Percentiles rank a stretch among this genome's conserved stretches.
phyloP scores from a whole-genome alignment of 345 rosid species.

The Aurinia saxatilis region DNA sequence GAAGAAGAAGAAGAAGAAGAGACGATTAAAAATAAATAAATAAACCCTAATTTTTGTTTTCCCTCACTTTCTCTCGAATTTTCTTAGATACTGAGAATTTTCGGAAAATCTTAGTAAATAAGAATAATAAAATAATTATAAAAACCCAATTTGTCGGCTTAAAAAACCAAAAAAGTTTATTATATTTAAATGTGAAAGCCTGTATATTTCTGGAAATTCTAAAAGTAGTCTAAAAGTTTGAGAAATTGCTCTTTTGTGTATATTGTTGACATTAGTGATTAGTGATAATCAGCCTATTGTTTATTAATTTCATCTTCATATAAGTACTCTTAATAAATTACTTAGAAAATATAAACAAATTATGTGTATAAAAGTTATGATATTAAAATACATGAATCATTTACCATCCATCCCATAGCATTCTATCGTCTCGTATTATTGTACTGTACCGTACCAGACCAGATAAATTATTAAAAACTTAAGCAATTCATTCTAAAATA shows the following conservation, averaged over 20 bases:
- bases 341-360: too few species aligned
- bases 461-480: too few species aligned
- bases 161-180: not conserved
- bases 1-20: too few species aligned
- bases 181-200: not conserved
- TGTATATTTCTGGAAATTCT: not conserved
- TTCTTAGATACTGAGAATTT: not conserved
- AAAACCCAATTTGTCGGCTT: slow-evolving; percentile 13
- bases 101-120: not conserved
- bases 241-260: not conserved
- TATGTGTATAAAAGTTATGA: too few species aligned
- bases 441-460: too few species aligned
- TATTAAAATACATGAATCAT: too few species aligned
- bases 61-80: slow-evolving; percentile 15
- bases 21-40: not conserved
- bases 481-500: too few species aligned
- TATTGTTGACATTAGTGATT: not conserved
- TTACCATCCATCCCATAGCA: too few species aligned
- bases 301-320: too few species aligned
- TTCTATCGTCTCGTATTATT: too few species aligned
- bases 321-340: too few species aligned
- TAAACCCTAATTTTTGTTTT: slow-evolving; percentile 1
- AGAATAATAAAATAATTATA: not conserved
- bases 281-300: too few species aligned
- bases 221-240: not conserved